These are phyloP conservation scores for Pneumocystis carinii DNA, from an alignment of 1,139 yeast genomes.

Conservation along the genomic window DNA sequence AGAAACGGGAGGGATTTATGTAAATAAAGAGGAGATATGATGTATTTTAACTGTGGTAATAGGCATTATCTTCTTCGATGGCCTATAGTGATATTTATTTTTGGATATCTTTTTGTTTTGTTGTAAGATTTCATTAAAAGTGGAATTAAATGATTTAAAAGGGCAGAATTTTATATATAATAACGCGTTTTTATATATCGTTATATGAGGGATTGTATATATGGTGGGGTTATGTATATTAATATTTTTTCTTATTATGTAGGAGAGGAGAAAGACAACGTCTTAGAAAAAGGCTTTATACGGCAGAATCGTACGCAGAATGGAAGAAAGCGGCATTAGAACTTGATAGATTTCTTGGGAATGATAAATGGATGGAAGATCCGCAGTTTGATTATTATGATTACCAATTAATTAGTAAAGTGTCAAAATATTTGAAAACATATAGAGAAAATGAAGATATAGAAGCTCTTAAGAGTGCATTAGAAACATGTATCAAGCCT, in stretches of 20 bases:
- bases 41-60: not conserved
- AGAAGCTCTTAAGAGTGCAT: slow-evolving; percentile 38
- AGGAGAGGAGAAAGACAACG: slow-evolving; percentile 44
- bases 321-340: slow-evolving; percentile 47
- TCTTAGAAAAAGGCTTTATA: slow-evolving; percentile 37
- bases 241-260: slow-evolving; percentile 25
- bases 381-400: slow-evolving; percentile 58
- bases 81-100: not conserved
- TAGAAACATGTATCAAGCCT: slow-evolving; percentile 54
- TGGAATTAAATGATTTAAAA: not conserved
- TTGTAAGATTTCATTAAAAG: not conserved
- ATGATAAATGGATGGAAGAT: slow-evolving; percentile 49
- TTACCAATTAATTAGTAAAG: slow-evolving; percentile 40
- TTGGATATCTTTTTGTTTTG: not conserved
- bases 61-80: not conserved
- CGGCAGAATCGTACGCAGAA: slow-evolving; percentile 39
- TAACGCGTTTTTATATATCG: not conserved
- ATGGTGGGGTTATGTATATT: not conserved
- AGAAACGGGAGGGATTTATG: not conserved
- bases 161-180: not conserved
- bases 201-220: not conserved
- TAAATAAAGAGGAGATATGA: not conserved
- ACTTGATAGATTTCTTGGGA: slow-evolving; percentile 43
- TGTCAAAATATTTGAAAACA: slow-evolving; percentile 32
- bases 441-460: slow-evolving; percentile 27